Conservation (phyloP, 73 alveolate species). For the Tetrahymena malaccensis region DNA sequence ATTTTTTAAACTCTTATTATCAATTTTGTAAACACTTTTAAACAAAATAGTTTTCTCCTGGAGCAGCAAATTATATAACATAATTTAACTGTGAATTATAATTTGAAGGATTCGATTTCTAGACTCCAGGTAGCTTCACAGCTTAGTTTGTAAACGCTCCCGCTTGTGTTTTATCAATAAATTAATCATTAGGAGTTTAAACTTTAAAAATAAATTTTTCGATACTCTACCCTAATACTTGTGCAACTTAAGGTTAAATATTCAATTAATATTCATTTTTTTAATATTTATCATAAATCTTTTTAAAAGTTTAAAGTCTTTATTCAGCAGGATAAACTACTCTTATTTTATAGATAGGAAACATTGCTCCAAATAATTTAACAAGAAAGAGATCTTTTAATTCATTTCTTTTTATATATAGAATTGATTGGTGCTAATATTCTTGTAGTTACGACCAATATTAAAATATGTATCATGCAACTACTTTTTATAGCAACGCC, state of each 20-base stretch:
- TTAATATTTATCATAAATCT: too few species aligned
- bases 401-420: not conserved
- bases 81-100: not conserved
- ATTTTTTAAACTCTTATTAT: too few species aligned
- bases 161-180: not conserved
- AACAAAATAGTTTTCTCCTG: not conserved
- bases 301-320: not conserved
- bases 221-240: too few species aligned
- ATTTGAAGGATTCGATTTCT: not conserved
- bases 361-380: not conserved
- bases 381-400: not conserved
- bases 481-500: not conserved
- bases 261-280: too few species aligned
- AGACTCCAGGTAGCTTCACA: not conserved
- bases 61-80: not conserved
- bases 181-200: not conserved
- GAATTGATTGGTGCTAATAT: not conserved
- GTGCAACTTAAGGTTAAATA: not conserved
- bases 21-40: too few species aligned
- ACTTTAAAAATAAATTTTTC: not conserved
- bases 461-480: not conserved
- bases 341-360: not conserved
- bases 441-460: not conserved
- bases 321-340: not conserved
- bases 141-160: not conserved